Base-by-base conservation (phyloP, 139 green algal genomes). In the Closterium sp. region DNA sequence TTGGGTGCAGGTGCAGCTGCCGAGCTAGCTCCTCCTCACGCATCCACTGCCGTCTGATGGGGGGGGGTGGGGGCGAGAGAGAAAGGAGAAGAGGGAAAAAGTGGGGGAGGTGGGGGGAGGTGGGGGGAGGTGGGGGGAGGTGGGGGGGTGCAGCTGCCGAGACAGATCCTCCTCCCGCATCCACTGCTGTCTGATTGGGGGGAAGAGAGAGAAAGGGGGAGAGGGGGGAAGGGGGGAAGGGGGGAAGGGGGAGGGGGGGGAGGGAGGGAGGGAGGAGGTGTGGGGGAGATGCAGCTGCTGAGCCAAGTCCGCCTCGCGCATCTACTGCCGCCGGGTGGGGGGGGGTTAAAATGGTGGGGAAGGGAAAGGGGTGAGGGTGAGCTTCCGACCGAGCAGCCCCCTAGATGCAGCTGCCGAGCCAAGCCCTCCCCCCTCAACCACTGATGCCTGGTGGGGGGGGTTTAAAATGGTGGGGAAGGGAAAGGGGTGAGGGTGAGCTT, bases 1-100 rank as follows among this genome's bases (percentile, higher is more conserved):
- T 94, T n/a, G 91, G 89, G 86, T 94, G 92, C 83, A 86, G 83
- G 25, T 34, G 83, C 83, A 86, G 30, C 55, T 76, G 12, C 55
- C 12, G 12, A 28, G 55, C 55, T 19, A 76, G 16, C 55, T 76
- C 55, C 55, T 76, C 55, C 55, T 76, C 55, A 28, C 55, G 12
- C 55, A 76, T 76, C 55, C 12, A 28, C 55, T 76, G 55, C 55
- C 12, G 55, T 19, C 55, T 76, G 55, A 4, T 76, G 38, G 38
- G 23, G 43, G 4, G 23, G 43, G 10, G 43, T n/a, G n/a, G n/a
- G n/a, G n/a, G n/a, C n/a, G n/a, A n/a, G n/a, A n/a, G n/a, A n/a
- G n/a, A n/a, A n/a, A n/a, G n/a, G n/a, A n/a, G n/a, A n/a, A n/a
- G n/a, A n/a, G n/a, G n/a, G n/a, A n/a, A n/a, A n/a, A n/a, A n/a